phyloP scores from a whole-genome alignment of 2,329 filamentous ascomycete genomes.

The Diaporthe sp. region DNA sequence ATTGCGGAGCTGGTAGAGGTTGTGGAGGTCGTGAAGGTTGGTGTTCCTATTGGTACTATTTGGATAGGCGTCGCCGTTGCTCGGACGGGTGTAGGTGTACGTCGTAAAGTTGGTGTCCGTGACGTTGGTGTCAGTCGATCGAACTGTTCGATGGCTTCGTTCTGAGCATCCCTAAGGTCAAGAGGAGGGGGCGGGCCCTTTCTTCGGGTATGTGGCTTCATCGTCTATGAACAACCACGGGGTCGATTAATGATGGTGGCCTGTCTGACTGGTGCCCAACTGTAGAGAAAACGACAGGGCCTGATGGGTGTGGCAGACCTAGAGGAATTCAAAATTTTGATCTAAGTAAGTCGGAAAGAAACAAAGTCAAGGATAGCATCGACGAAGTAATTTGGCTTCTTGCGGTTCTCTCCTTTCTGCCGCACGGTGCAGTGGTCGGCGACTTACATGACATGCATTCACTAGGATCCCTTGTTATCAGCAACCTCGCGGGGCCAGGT shows the following conservation, averaged over 20 bases:
- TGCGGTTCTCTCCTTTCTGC: neutral
- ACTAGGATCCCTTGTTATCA: neutral
- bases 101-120: neutral
- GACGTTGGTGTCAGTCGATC: neutral
- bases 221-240: neutral
- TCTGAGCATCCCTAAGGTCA: neutral
- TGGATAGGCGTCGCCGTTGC: neutral
- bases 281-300: neutral
- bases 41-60: neutral
- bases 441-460: neutral
- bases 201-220: neutral
- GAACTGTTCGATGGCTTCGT: neutral
- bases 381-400: neutral
- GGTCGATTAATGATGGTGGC: neutral
- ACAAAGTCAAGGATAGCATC: neutral
- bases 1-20: neutral
- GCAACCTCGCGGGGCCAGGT: too few relatives aligned
- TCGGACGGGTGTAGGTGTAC: neutral
- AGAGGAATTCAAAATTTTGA: too few relatives aligned
- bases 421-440: neutral
- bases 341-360: neutral
- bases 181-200: constrained; percentile 4
- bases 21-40: neutral
- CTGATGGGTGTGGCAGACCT: neutral
- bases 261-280: neutral